These are phyloP conservation scores for Termitomyces sp. DNA, from an alignment of 768 basidiomycete species.

Conservation along the genomic window DNA sequence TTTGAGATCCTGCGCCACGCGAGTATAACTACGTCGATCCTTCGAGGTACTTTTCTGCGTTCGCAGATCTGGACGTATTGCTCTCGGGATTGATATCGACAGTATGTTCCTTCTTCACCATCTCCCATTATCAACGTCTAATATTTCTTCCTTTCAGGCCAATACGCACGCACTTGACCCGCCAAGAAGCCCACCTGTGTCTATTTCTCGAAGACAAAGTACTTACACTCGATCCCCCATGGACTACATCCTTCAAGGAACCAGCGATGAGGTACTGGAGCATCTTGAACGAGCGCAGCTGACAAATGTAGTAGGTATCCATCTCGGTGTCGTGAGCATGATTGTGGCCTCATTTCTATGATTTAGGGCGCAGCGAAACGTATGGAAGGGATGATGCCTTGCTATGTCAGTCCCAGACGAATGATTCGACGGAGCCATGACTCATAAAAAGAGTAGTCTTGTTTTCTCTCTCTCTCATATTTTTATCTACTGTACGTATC, in stretches of 20 bases:
- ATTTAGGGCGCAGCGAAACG: too few relatives aligned
- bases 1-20: constrained; percentile 65
- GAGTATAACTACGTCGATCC: constrained; percentile 25
- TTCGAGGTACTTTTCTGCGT: constrained; percentile 45
- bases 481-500: too few relatives aligned
- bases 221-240: constrained; percentile 62
- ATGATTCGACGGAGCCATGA: too few relatives aligned
- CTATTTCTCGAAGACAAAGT: constrained; percentile 75
- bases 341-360: too few relatives aligned
- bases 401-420: too few relatives aligned
- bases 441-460: too few relatives aligned
- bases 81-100: constrained; percentile 5
- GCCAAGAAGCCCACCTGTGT: constrained; percentile 75
- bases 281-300: constrained; percentile 52
- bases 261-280: constrained; percentile 65
- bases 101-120: background rate
- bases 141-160: constrained; percentile 31
- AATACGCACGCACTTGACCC: constrained; percentile 58
- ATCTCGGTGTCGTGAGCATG: too few relatives aligned
- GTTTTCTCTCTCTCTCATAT: too few relatives aligned
- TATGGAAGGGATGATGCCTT: too few relatives aligned
- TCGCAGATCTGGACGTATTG: constrained; percentile 42
- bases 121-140: too few relatives aligned
- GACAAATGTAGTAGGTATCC: too few relatives aligned
- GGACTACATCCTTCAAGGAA: constrained; percentile 67